Evolutionary conservation across 78 protist species (phyloP).

Genomic region (Speleostelium caveatum): DNA sequence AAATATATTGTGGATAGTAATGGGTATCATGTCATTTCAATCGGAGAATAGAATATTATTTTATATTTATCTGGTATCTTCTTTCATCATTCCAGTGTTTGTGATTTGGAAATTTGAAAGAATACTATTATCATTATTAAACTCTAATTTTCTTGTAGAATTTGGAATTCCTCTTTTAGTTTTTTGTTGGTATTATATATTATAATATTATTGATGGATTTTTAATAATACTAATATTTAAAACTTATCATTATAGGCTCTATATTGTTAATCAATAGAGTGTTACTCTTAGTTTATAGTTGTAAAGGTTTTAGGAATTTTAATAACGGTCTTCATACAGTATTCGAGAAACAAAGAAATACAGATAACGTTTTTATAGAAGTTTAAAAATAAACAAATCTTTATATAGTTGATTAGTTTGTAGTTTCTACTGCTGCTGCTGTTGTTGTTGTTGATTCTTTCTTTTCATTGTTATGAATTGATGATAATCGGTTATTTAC

Average conservation of each 20-base stretch:
- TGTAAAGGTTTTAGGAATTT: background rate
- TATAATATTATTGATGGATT: too few relatives aligned
- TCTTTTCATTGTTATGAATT: too few relatives aligned
- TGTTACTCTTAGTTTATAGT: background rate
- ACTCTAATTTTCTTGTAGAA: background rate
- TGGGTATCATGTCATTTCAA: background rate
- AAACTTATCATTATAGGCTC: too few relatives aligned
- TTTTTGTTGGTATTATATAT: too few relatives aligned
- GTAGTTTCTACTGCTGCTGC: too few relatives aligned
- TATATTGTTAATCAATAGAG: background rate
- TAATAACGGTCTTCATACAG: conserved; percentile 26
- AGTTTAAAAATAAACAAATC: too few relatives aligned
- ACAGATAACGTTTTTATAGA: too few relatives aligned
- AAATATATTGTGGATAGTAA: background rate
- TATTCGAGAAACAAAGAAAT: conserved; percentile 36
- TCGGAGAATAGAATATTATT: background rate
- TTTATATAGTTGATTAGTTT: too few relatives aligned
- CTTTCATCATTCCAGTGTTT: background rate
- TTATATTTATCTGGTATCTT: background rate
- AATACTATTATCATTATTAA: background rate
- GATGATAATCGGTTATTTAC: too few relatives aligned
- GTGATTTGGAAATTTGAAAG: conserved; percentile 1
- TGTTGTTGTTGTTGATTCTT: too few relatives aligned
- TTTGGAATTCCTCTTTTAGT: conserved; percentile 3
- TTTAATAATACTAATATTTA: too few relatives aligned